These are phyloP conservation scores for Fusarium euwallaceae DNA, from an alignment of 2,329 filamentous ascomycete species.

Conservation along the genomic window DNA sequence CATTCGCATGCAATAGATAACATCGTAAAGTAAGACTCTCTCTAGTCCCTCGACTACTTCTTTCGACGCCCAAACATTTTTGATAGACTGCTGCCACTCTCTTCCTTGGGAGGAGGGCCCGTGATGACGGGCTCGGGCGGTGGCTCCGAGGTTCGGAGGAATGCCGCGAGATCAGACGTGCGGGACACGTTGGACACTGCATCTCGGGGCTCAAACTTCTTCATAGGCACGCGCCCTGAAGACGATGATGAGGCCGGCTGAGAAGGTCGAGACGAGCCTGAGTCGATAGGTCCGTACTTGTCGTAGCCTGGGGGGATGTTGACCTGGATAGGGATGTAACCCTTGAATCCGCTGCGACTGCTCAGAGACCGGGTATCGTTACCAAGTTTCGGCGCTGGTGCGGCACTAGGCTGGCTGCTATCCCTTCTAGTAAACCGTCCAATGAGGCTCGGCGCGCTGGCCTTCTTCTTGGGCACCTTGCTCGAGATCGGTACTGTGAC, in stretches of 20 bases:
- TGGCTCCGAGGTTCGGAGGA: slow-evolving; percentile 77
- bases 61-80: slow-evolving; percentile 65
- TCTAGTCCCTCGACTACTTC: slow-evolving; percentile 56
- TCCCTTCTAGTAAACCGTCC: slow-evolving; percentile 64
- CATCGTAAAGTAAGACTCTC: slow-evolving; percentile 19
- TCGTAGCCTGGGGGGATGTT: slow-evolving; percentile 62
- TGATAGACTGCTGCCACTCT: slow-evolving; percentile 58
- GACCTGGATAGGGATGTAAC: slow-evolving; percentile 67
- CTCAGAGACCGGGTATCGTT: slow-evolving; percentile 53
- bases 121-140: slow-evolving; percentile 57
- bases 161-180: slow-evolving; percentile 79
- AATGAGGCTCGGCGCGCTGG: slow-evolving; percentile 72
- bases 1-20: slow-evolving; percentile 27
- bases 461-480: slow-evolving; percentile 71
- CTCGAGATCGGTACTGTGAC: slow-evolving; percentile 51
- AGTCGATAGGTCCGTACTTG: slow-evolving; percentile 53
- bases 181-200: slow-evolving; percentile 62
- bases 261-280: slow-evolving; percentile 34
- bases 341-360: slow-evolving; percentile 55
- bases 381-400: slow-evolving; percentile 42
- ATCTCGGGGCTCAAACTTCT: slow-evolving; percentile 70
- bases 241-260: slow-evolving; percentile 43
- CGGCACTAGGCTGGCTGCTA: slow-evolving; percentile 48
- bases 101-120: slow-evolving; percentile 50
- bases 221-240: slow-evolving; percentile 64